phyloP scores from a whole-genome alignment of 441 rosid species.

The Eutrema salsugineum region DNA sequence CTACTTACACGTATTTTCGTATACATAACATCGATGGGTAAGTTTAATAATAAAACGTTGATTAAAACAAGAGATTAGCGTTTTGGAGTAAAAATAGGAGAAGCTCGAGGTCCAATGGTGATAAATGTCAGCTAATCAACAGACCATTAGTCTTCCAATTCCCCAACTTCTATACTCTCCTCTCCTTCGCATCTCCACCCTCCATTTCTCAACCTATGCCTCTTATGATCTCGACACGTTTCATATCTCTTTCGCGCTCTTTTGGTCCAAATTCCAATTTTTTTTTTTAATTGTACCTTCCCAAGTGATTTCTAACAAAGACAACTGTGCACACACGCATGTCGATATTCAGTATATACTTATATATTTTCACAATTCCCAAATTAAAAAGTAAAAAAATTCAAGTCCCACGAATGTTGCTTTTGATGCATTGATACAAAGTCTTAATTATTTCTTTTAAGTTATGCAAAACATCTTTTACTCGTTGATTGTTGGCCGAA shows the following conservation, averaged over 20 bases:
- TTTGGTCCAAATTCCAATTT: background rate
- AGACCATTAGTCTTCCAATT: conserved; percentile 64
- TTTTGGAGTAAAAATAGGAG: conserved; percentile 38
- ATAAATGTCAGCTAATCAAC: conserved; percentile 57
- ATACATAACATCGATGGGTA: background rate
- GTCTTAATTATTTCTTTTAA: conserved; percentile 14
- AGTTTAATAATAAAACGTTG: background rate
- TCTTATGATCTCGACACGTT: conserved; percentile 33
- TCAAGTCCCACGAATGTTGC: conserved; percentile 32
- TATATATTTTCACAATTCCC: conserved; percentile 11
- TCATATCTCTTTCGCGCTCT: background rate
- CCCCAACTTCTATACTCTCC: conserved; percentile 51
- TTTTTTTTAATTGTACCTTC: background rate
- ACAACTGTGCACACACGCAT: conserved; percentile 32
- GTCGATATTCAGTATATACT: conserved; percentile 15
- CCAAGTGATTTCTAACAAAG: conserved; percentile 14
- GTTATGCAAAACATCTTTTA: conserved; percentile 6
- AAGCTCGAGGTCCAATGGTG: conserved; percentile 52
- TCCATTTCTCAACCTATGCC: background rate
- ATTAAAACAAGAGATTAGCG: conserved; percentile 27
- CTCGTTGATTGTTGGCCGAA: conserved; percentile 1
- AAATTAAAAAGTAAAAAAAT: background rate
- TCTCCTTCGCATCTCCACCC: conserved; percentile 10
- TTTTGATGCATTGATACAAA: conserved; percentile 31
- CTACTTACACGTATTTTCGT: background rate